Evolutionary conservation across 108 stramenopile species (phyloP).

Genomic region (Seminavis robusta): DNA sequence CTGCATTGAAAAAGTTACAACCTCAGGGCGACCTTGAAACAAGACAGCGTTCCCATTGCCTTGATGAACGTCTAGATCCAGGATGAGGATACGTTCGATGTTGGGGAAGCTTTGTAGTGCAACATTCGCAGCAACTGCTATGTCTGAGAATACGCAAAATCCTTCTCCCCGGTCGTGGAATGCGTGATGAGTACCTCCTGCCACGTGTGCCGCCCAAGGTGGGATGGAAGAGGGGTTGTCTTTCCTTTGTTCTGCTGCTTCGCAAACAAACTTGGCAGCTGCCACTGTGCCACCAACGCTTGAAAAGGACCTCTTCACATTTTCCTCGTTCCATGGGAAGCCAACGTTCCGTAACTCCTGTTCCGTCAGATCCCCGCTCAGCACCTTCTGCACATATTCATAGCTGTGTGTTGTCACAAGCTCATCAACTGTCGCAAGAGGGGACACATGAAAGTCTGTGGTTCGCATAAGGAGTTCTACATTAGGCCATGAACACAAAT

Average conservation of each 20-base stretch:
- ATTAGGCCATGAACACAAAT: neutral
- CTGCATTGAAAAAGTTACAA: constrained; percentile 81
- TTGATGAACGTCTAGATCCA: constrained; percentile 94
- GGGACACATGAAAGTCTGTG: constrained; percentile 73
- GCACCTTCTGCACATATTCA: constrained; percentile 72
- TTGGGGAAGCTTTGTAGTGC: constrained; percentile 53
- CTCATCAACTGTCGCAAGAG: constrained; percentile 73
- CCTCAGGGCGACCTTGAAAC: constrained; percentile 51
- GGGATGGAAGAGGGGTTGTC: neutral
- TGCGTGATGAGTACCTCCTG: constrained; percentile 95
- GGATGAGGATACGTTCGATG: constrained; percentile 59
- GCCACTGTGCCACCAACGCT: constrained; percentile 90
- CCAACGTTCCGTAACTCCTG: constrained; percentile 86
- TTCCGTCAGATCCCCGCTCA: constrained; percentile 72
- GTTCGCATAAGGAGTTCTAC: neutral
- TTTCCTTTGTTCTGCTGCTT: constrained; percentile 12
- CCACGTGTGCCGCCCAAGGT: constrained; percentile 78
- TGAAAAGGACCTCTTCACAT: constrained; percentile 78
- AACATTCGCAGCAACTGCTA: constrained; percentile 90
- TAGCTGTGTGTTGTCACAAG: constrained; percentile 76
- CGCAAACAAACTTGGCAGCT: constrained; percentile 62
- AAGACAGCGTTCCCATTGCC: constrained; percentile 89
- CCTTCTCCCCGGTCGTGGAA: constrained; percentile 91
- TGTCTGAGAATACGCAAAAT: constrained; percentile 90
- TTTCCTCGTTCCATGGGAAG: constrained; percentile 84